Evolutionary conservation across 345 rosid species (phyloP), one percentile per base, ranked within the genome.

Genomic region (Heritiera littoralis): DNA sequence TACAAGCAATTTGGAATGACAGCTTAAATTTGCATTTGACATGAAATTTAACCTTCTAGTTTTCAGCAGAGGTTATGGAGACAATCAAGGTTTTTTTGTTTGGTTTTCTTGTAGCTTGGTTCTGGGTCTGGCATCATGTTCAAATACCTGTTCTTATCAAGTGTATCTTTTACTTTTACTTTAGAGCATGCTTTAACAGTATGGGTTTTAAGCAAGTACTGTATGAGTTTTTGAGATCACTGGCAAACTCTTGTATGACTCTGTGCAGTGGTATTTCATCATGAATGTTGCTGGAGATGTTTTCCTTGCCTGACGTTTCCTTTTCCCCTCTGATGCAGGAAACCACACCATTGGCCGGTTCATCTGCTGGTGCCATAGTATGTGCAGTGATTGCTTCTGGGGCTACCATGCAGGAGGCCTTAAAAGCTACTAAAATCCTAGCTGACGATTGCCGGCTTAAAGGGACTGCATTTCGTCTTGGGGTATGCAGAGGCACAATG

Each of bases 391-490:
- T 96, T 60, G 93, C 97, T 63, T 94, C 98, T 67, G 98, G 97
- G 41, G 81, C 89, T 30, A 88, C 88, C 60, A 96, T 91, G 98
- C 81, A 75, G 11, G 96, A 91, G 67, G 98, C 94, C 40, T 81
- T 96, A 78, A 65, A 78, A 59, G 93, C 89, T 76, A 92, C 95
- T 67, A 94, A 96, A 85, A 32, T 75, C 66, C 85, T 94, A 66
- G 97, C 97, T 64, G 86, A 90, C 56, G 86, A 96, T 80, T 94
- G 97, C 81, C 89, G 99, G 56, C 86, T 82, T 45, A 96, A 81
- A 64, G 99, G 99, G 78, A 96, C 97, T 81, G 97, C 97, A 54
- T 94, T 94, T 76, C 93, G 97, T 74, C 96, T 96, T 55, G 98
- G 99, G 91, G 99, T 96, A 86, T 78, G 87, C 68, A 49, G 54